These are phyloP conservation scores for Pelargonium citronellum DNA, from an alignment of 441 rosid genomes.

Conservation along the genomic window DNA sequence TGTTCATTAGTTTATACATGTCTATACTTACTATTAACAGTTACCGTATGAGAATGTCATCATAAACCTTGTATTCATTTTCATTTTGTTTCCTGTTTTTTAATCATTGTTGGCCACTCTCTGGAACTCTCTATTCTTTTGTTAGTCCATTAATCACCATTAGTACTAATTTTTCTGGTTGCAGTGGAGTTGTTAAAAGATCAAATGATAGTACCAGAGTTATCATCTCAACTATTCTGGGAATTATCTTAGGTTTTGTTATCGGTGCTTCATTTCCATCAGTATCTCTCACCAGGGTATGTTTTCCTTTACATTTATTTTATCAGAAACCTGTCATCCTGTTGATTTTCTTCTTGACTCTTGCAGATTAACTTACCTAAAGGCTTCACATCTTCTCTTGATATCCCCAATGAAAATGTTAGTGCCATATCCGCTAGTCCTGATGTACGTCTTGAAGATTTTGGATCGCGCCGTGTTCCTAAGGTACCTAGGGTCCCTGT, in stretches of 20 bases:
- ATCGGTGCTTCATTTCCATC: conserved; percentile 66
- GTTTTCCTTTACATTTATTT: conserved; percentile 13
- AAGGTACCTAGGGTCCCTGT: conserved; percentile 27
- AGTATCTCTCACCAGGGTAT: conserved; percentile 54
- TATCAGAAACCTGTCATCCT: not conserved
- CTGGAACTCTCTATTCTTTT: not conserved
- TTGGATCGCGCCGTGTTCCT: conserved; percentile 30
- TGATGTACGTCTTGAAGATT: conserved; percentile 31
- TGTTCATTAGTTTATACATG: not conserved
- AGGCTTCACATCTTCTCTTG: conserved; percentile 1
- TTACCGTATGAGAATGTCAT: too few species aligned
- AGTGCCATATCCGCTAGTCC: conserved; percentile 10
- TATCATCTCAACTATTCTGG: conserved; percentile 48
- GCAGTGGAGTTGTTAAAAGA: conserved; percentile 58
- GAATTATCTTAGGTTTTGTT: conserved; percentile 65
- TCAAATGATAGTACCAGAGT: conserved; percentile 47
- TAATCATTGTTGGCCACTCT: not conserved
- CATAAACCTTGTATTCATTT: too few species aligned
- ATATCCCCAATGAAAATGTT: not conserved
- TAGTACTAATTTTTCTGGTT: conserved; percentile 15
- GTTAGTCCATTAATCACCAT: not conserved
- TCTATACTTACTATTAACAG: too few species aligned
- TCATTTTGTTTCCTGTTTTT: too few species aligned
- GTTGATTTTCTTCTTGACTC: not conserved
- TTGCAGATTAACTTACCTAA: conserved; percentile 5